Evolutionary conservation across 768 basidiomycete species (phyloP), one percentile per base, ranked within the genome.

Genomic region (Daedaleopsis sinensis): DNA sequence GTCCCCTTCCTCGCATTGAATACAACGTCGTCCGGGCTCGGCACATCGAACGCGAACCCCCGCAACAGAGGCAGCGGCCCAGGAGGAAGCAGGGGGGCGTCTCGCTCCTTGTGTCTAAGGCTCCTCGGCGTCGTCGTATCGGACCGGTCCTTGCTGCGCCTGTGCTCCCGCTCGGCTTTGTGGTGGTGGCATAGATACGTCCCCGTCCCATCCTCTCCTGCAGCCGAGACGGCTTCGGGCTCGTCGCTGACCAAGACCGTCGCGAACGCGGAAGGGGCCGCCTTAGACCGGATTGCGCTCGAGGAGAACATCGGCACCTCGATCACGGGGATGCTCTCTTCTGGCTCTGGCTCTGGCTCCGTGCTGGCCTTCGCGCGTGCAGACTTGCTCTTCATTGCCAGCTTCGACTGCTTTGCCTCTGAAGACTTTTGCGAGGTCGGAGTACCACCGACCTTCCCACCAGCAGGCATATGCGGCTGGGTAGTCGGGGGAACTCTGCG

Each of bases 11-110:
- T 85, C 56, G 94, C 92, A 66, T 85, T 85, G 67, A 91, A 78
- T 10, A 98, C 87, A 64, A 92, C 76, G 68, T 98, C 96, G 67
- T 98, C 96, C 21, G 96, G 96, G 73, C 95, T 97, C 38, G 92
- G 93, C 23, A 81, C 82, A 63, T 94, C 86, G 69, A 95, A 94
- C 11, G 85, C 76, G 71, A 92, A 93, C 3, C 77, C 74, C 19
- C 68, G 62, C 43, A 72, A 70, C 18, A 76, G 67, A 15, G 74
- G 68, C 9, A 70, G 68, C 43, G 77, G 62, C 55, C 74, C 74
- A 18, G 80, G 77, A n/a, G 79, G 74, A 19, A 73, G 55, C 1
- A 57, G 65, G 10, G 64, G 67, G 63, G 51, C 6, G n/a, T 52
- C 61, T 27, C 35, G 56, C 21, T 61, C 62, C 62, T 24, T 57